Evolutionary conservation across 768 basidiomycete genomes (phyloP).

Genomic region (Collybiopsis confluens): DNA sequence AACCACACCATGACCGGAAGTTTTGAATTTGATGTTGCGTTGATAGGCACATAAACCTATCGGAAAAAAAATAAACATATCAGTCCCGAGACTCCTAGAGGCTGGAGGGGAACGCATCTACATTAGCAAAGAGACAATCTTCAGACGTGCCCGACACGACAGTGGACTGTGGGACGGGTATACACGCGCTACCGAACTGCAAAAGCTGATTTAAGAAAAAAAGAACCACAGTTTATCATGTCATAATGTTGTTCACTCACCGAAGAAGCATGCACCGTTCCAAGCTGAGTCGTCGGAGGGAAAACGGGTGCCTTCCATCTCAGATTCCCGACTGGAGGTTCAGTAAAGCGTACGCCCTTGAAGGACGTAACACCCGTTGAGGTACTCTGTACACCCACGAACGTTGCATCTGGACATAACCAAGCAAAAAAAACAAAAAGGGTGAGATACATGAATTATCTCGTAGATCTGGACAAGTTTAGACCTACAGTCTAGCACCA

Average conservation of each 20-base stretch:
- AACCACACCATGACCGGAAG: conserved; percentile 36
- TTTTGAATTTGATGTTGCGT: conserved; percentile 6
- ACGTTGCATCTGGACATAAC: conserved; percentile 36
- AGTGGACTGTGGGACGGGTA: conserved; percentile 25
- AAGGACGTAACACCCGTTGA: conserved; percentile 31
- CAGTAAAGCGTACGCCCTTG: conserved; percentile 38
- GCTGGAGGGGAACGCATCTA: conserved; percentile 11
- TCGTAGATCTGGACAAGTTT: too few species aligned
- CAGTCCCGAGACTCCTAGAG: background rate
- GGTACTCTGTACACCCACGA: conserved; percentile 26
- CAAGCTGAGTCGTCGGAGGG: conserved; percentile 31
- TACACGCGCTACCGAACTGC: conserved; percentile 34
- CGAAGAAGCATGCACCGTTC: conserved; percentile 30
- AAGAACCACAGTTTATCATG: background rate
- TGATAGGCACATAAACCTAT: conserved; percentile 15
- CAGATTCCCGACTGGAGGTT: conserved; percentile 36
- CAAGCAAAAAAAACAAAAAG: background rate
- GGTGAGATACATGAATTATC: too few species aligned
- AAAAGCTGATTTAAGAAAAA: background rate
- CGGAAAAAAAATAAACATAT: background rate
- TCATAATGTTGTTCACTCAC: conserved; percentile 14
- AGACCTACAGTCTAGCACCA: background rate
- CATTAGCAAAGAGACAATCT: conserved; percentile 42
- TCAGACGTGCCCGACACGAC: conserved; percentile 29
- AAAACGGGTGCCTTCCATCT: conserved; percentile 37